These are phyloP conservation scores for Cyclotella choctawhatcheeana DNA, from an alignment of 108 stramenopile genomes.

Conservation along the genomic window DNA sequence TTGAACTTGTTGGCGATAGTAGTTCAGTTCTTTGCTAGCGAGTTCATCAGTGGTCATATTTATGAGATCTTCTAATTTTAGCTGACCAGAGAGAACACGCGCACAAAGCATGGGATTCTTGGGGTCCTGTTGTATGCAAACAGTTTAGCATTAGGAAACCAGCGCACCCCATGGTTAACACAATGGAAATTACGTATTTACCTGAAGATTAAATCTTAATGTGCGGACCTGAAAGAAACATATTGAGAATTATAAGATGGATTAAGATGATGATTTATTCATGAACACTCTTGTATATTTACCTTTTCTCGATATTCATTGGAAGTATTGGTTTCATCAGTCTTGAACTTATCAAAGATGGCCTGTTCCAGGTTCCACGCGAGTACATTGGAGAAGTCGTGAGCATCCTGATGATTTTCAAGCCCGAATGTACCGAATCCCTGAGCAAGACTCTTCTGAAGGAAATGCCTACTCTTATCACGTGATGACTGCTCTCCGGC, in stretches of 20 bases:
- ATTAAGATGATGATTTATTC: not conserved
- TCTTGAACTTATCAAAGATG: constrained; percentile 46
- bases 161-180: not conserved
- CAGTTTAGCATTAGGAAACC: not conserved
- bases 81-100: constrained; percentile 57
- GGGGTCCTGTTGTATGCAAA: constrained; percentile 30
- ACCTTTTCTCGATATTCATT: constrained; percentile 65
- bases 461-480: constrained; percentile 50
- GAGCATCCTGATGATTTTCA: constrained; percentile 22
- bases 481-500: constrained; percentile 35
- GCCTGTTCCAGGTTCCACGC: constrained; percentile 75
- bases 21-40: constrained; percentile 58
- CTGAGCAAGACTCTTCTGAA: constrained; percentile 51
- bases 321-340: constrained; percentile 16
- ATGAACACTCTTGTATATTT: not conserved
- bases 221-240: constrained; percentile 24
- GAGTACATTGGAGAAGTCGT: constrained; percentile 53
- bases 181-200: not conserved
- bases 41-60: constrained; percentile 67
- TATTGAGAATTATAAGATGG: not conserved
- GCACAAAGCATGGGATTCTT: constrained; percentile 70
- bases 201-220: constrained; percentile 53
- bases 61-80: constrained; percentile 52
- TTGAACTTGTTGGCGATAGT: constrained; percentile 54
- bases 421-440: constrained; percentile 55